Conservation (phyloP, 768 basidiomycete species). For the Boletus insuetus region DNA sequence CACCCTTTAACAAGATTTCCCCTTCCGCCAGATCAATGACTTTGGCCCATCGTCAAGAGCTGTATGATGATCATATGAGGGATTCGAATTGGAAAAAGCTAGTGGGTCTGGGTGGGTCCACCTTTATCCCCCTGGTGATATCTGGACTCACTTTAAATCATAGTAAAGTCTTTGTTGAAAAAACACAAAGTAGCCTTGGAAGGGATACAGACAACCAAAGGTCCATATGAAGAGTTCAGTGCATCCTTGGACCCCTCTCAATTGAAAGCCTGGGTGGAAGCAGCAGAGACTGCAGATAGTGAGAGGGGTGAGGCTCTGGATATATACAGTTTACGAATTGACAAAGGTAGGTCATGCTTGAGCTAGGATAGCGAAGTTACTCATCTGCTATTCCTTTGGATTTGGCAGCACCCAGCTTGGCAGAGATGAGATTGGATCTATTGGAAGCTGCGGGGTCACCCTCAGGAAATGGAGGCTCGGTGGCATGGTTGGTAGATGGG, state of each 20-base stretch:
- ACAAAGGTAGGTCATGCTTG: background rate
- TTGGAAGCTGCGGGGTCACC: background rate
- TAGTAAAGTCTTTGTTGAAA: background rate
- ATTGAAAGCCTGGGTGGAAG: too few relatives aligned
- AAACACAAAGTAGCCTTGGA: background rate
- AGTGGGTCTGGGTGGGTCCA: background rate
- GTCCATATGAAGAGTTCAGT: background rate
- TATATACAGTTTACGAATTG: background rate
- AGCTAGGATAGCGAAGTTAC: too few relatives aligned
- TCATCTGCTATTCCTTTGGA: too few relatives aligned
- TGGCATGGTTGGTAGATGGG: background rate
- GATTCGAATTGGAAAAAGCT: conserved; percentile 2
- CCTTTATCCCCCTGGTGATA: background rate
- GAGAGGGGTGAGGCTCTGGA: background rate
- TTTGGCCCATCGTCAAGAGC: conserved; percentile 23
- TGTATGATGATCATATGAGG: conserved; percentile 3
- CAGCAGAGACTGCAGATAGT: background rate
- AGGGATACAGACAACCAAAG: background rate
- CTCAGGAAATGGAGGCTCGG: background rate
- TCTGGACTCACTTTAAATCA: too few relatives aligned
- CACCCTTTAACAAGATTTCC: conserved; percentile 26
- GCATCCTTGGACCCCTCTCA: background rate
- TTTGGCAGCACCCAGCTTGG: background rate
- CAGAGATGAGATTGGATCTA: background rate
- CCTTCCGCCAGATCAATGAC: conserved; percentile 23